Evolutionary conservation across 306 rosid genomes (phyloP), one percentile per base, ranked within the genome.

Genomic region (Ziziphus jujuba): DNA sequence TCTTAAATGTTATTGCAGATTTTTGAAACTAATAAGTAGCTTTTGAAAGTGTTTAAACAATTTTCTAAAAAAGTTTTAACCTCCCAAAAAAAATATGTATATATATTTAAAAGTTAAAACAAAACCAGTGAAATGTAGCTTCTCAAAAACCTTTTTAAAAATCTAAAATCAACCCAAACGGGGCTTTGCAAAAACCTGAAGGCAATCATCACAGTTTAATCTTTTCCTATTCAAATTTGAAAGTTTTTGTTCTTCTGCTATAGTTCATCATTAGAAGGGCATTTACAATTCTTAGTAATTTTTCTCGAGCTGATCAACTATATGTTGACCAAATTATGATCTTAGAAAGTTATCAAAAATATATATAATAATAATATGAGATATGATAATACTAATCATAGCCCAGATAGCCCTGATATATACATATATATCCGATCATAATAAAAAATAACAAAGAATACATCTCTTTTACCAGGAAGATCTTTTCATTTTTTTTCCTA

Each of bases 231-330:
- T 64, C 24, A 64, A 64, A 23, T 48, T 16, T 45, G 25, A 16
- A 21, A 20, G 35, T 3, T 50, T 28, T 31, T 12, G 1, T 40
- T 1, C 16, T 62, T 54, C 49, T 55, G 43, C 15, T 15, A 45
- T 57, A 36, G 22, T 55, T 54, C 67, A 77, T 70, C 20, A 75
- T 82, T 75, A 72, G 59, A 80, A 24, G 47, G 58, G 72, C 65
- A 59, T 35, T 69, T 69, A 47, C 64, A 53, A 17, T 1, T 60
- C 17, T 17, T 5, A 34, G 4, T 59, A 60, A 20, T 1, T 10
- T 74, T 77, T 82, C 89, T 91, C 80, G 92, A 86, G 97, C 92
- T 55, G 33, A 75, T 81, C 75, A 86, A 84, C 77, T 44, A 53
- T n/a, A 43, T 21, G 61, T 82, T 80, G 85, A 84, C 85, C 72